These are phyloP conservation scores for Leptoxyphium fumago DNA, from an alignment of 2,329 filamentous ascomycete genomes.

Conservation along the genomic window DNA sequence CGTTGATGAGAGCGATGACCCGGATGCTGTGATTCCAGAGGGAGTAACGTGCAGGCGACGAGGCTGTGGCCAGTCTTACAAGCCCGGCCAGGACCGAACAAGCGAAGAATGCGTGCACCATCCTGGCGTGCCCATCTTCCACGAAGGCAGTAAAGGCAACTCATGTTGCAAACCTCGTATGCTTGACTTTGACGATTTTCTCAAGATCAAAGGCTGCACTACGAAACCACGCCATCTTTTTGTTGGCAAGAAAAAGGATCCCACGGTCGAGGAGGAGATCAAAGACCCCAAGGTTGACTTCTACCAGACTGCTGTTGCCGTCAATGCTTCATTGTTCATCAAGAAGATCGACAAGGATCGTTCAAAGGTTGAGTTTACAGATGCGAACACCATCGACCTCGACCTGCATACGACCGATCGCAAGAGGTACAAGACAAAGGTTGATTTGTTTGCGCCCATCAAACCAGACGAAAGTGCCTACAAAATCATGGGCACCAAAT, in stretches of 20 bases:
- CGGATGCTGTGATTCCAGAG: conserved; percentile 54
- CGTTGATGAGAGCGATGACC: conserved; percentile 78
- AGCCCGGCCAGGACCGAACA: conserved; percentile 43
- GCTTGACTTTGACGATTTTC: conserved; percentile 92
- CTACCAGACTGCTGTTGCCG: conserved; percentile 75
- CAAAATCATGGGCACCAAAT: conserved; percentile 76
- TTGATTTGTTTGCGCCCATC: conserved; percentile 65
- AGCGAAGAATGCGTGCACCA: conserved; percentile 75
- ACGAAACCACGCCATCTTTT: conserved; percentile 75
- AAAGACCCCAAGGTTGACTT: conserved; percentile 81
- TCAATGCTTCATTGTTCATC: conserved; percentile 85
- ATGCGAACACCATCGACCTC: conserved; percentile 47
- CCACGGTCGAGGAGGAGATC: conserved; percentile 55
- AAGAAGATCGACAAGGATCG: conserved; percentile 88
- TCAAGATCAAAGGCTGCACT: conserved; percentile 85
- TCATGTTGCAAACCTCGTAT: conserved; percentile 92
- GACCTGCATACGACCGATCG: conserved; percentile 76
- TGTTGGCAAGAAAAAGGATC: conserved; percentile 50
- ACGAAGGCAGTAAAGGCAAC: conserved; percentile 96
- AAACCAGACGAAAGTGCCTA: conserved; percentile 60
- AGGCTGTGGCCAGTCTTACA: conserved; percentile 56
- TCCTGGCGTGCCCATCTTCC: conserved; percentile 82
- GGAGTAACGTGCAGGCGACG: conserved; percentile 65
- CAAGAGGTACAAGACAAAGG: conserved; percentile 62
- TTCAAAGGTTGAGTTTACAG: conserved; percentile 56